These are phyloP conservation scores for Canavalia ensiformis DNA, from an alignment of 306 rosid species.

Conservation along the genomic window DNA sequence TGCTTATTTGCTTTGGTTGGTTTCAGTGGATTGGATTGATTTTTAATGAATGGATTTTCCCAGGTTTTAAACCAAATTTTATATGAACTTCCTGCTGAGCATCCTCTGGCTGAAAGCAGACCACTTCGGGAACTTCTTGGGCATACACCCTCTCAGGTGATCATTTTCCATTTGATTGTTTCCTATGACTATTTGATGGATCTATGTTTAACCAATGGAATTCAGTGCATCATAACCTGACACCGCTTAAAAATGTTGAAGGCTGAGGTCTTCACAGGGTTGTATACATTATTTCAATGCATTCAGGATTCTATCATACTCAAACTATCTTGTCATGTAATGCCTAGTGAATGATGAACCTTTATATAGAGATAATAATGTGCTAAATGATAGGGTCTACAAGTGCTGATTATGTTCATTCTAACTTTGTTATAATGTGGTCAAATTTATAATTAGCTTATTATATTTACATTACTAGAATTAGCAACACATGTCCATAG, in stretches of 20 bases:
- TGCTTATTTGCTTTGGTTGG: conserved; percentile 16
- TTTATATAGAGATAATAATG: neutral
- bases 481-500: neutral
- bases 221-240: neutral
- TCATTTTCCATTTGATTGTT: conserved; percentile 27
- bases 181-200: conserved; percentile 28
- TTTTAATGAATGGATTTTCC: conserved; percentile 22
- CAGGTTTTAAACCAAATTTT: conserved; percentile 92
- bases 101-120: conserved; percentile 86
- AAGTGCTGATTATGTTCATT: neutral
- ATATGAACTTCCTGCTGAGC: conserved; percentile 90
- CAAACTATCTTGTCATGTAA: neutral
- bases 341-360: conserved; percentile 22
- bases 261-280: neutral
- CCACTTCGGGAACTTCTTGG: conserved; percentile 94
- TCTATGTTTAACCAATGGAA: neutral
- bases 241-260: neutral
- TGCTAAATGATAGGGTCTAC: conserved; percentile 7
- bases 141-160: conserved; percentile 89
- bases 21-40: conserved; percentile 38
- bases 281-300: neutral
- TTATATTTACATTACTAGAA: neutral
- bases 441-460: neutral
- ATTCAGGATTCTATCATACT: neutral
- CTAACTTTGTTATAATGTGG: neutral